Percentiles rank a stretch among this genome's conserved stretches.
Conservation (phyloP, 2,329 filamentous ascomycete species). For the Ceratocystis destructans region DNA sequence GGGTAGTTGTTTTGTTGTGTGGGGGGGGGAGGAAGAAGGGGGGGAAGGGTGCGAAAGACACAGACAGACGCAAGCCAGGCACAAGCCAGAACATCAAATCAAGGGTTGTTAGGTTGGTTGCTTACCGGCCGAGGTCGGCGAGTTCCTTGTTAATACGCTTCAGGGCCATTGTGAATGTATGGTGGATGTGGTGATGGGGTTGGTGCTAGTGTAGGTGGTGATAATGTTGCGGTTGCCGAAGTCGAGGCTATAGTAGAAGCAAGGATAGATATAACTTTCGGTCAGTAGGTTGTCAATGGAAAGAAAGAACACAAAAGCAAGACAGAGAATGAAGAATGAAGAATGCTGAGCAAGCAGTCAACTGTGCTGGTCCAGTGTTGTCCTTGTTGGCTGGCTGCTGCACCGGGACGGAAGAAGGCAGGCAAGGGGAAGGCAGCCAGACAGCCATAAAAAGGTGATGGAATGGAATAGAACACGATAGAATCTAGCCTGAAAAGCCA, state of each 20-base stretch:
- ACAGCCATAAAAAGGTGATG: not conserved
- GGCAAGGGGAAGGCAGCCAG: not conserved
- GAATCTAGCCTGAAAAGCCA: not conserved
- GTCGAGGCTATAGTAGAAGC: not conserved
- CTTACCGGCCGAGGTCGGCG: conserved; percentile 76
- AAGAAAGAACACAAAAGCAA: not conserved
- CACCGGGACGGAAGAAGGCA: not conserved
- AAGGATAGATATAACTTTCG: not conserved
- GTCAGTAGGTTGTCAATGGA: not conserved
- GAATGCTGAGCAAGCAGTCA: not conserved
- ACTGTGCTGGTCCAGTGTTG: not conserved
- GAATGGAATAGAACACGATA: conserved; percentile 1
- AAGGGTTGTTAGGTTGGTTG: conserved; percentile 9
- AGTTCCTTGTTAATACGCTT: conserved; percentile 95
- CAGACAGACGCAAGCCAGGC: not conserved
- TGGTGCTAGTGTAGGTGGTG: not conserved
- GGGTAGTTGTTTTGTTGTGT: no score
- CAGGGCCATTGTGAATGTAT: conserved; percentile 52
- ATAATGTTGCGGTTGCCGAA: not conserved
- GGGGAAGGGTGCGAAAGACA: not conserved
- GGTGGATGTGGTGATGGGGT: not conserved
- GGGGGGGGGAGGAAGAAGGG: no score
- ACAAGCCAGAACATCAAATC: not conserved
- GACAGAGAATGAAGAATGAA: not conserved
- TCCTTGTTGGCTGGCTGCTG: not conserved